Evolutionary conservation across 495 filamentous ascomycete species (phyloP), one percentile per base, ranked within the genome.

Genomic region (Aspergillus bridgeri): DNA sequence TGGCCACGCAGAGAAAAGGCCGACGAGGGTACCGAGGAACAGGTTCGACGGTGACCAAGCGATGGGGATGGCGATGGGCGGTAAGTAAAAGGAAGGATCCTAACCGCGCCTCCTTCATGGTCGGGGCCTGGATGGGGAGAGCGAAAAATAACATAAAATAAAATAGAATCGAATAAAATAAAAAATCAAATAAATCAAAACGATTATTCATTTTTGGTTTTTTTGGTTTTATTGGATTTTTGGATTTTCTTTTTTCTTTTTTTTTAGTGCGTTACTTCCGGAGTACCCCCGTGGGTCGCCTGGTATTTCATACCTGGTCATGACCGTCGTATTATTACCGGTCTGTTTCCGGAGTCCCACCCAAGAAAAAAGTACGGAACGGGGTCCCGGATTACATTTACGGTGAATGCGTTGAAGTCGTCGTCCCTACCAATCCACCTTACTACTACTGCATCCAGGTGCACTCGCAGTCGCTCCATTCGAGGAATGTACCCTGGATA

Each of bases 301-400:
- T 58, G 61, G 64, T 72, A 70, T 68, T 55, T 51, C 54, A 60
- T 63, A 68, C 62, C 22, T 47, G 15, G 60, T 65, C 54, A 61
- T 62, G 42, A 65, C 60, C 44, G 50, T 48, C 43, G 65, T 66
- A 64, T 54, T 38, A 54, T 59, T 68, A 70, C 69, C 60, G 58
- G 64, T 59, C 60, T 65, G 65, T 65, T 67, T 66, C 63, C 62
- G 64, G 59, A 60, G 60, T 62, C 45, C 58, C 58, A 61, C 64
- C 46, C 25, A 52, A 58, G 56, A 56, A 63, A 60, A 66, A 66
- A 66, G 64, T 66, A 66, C 64, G 64, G 63, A 63, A 61, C 25
- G 22, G 43, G 53, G 38, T 29, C n/a, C n/a, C n/a, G n/a, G n/a
- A 21, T 47, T 54, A 6, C 5, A 22, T 29, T 22, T 21, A 50